These are phyloP conservation scores for Xylaria acuta DNA, from an alignment of 495 filamentous ascomycete species.

Conservation along the genomic window DNA sequence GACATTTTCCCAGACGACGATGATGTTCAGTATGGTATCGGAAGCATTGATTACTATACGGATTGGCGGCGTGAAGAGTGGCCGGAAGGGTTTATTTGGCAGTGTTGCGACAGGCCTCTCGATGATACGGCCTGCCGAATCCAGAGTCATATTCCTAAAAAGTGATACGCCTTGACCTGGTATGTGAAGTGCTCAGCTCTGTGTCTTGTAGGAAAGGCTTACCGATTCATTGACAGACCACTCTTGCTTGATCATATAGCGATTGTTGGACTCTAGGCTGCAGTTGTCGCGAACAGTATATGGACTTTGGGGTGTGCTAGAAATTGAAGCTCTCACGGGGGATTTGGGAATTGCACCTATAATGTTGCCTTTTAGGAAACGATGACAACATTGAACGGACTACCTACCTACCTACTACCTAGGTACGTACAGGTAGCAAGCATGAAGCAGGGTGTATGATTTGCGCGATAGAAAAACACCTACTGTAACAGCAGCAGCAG, in stretches of 20 bases:
- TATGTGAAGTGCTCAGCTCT: not conserved
- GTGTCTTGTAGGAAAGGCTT: not conserved
- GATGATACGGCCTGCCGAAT: conserved; percentile 5
- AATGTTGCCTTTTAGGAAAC: not conserved
- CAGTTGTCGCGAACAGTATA: not conserved
- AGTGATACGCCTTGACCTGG: not conserved
- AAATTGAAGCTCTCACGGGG: not conserved
- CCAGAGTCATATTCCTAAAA: conserved; percentile 8
- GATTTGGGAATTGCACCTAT: not conserved
- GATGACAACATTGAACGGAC: not conserved
- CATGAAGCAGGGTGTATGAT: too few species aligned
- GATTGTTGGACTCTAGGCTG: not conserved
- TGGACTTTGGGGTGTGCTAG: not conserved
- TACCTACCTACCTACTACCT: too few species aligned
- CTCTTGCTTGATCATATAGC: not conserved
- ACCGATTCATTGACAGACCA: not conserved
- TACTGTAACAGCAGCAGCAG: not conserved
- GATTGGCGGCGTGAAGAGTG: conserved; percentile 17
- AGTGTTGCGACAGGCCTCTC: not conserved
- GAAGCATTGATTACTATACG: not conserved
- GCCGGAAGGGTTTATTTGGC: conserved; percentile 16
- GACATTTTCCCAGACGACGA: conserved; percentile 20
- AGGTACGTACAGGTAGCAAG: not conserved
- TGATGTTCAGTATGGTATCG: not conserved
- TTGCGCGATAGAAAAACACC: not conserved